Conservation (phyloP, 2,329 filamentous ascomycete genomes). For the Zasmidium angulare region DNA sequence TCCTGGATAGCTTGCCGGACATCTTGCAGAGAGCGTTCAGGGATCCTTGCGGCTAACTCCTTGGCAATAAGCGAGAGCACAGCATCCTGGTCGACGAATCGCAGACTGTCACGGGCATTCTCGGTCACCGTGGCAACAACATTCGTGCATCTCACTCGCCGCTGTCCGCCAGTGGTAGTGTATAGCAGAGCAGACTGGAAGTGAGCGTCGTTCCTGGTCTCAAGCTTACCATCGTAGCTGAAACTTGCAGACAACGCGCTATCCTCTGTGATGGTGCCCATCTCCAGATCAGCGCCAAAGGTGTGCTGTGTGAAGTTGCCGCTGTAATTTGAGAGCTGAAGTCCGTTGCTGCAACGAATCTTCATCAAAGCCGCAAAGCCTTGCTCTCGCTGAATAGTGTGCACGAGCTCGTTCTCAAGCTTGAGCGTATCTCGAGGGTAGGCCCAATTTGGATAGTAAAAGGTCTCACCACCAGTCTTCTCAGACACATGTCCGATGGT, state of each 20-base stretch:
- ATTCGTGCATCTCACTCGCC: slow-evolving; percentile 89
- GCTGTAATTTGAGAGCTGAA: slow-evolving; percentile 91
- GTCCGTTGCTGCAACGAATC: slow-evolving; percentile 92
- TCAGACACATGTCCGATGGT: slow-evolving; percentile 86
- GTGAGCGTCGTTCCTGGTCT: slow-evolving; percentile 92
- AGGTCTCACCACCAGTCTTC: slow-evolving; percentile 90
- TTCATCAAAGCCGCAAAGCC: slow-evolving; percentile 98
- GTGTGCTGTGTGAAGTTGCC: slow-evolving; percentile 96
- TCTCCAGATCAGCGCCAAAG: slow-evolving; percentile 90
- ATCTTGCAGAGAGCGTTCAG: slow-evolving; percentile 74
- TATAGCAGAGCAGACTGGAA: slow-evolving; percentile 96
- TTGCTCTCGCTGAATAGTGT: slow-evolving; percentile 83
- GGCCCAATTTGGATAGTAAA: slow-evolving; percentile 96
- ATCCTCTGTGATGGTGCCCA: slow-evolving; percentile 88
- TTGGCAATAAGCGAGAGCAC: slow-evolving; percentile 87
- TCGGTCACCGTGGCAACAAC: slow-evolving; percentile 90
- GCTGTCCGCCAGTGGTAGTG: slow-evolving; percentile 84
- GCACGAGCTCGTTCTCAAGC: slow-evolving; percentile 79
- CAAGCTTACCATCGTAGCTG: slow-evolving; percentile 94
- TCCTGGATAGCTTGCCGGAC: slow-evolving; percentile 81
- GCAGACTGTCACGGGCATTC: slow-evolving; percentile 77
- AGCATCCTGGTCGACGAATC: slow-evolving; percentile 93
- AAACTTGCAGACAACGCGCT: slow-evolving; percentile 92
- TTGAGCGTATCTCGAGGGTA: slow-evolving; percentile 81
- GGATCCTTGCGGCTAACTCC: slow-evolving; percentile 83